Evolutionary conservation across 2,329 filamentous ascomycete genomes (phyloP).

Genomic region (Diaporthe sp.): DNA sequence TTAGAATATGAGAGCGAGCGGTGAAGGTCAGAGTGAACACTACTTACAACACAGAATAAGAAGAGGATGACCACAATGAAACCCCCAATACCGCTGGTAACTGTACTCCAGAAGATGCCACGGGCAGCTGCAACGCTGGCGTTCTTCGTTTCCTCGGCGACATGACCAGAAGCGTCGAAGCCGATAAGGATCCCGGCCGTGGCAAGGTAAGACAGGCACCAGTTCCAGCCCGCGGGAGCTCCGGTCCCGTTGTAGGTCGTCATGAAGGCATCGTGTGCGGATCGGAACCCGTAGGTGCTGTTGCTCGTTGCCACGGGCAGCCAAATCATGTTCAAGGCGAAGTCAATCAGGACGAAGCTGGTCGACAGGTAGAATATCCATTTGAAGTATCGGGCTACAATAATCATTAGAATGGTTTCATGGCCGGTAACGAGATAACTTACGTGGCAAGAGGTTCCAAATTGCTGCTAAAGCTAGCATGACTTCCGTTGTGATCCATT

Average conservation of each 20-base stretch:
- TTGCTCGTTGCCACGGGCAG: constrained; percentile 63
- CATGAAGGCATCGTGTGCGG: constrained; percentile 68
- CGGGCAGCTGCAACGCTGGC: constrained; percentile 64
- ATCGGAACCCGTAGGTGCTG: constrained; percentile 67
- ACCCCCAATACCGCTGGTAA: constrained; percentile 65
- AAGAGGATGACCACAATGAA: constrained; percentile 67
- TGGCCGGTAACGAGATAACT: constrained; percentile 22
- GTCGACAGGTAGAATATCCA: constrained; percentile 63
- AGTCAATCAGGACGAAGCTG: constrained; percentile 64
- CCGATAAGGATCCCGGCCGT: constrained; percentile 70
- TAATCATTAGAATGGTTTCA: background rate
- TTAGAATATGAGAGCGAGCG: background rate
- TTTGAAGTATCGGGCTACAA: constrained; percentile 54
- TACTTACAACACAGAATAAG: constrained; percentile 64
- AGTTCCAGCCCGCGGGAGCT: constrained; percentile 68
- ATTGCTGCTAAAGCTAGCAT: constrained; percentile 60
- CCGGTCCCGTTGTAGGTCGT: constrained; percentile 68
- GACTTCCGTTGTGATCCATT: constrained; percentile 68
- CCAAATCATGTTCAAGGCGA: constrained; percentile 70
- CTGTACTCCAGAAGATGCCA: constrained; percentile 70
- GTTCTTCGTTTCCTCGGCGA: constrained; percentile 71
- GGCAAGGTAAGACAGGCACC: constrained; percentile 70
- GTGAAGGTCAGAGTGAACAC: no score
- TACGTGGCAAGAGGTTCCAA: constrained; percentile 62
- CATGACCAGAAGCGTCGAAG: constrained; percentile 70